Conservation (phyloP, 768 basidiomycete genomes). For the Rhizopogon rudus region DNA sequence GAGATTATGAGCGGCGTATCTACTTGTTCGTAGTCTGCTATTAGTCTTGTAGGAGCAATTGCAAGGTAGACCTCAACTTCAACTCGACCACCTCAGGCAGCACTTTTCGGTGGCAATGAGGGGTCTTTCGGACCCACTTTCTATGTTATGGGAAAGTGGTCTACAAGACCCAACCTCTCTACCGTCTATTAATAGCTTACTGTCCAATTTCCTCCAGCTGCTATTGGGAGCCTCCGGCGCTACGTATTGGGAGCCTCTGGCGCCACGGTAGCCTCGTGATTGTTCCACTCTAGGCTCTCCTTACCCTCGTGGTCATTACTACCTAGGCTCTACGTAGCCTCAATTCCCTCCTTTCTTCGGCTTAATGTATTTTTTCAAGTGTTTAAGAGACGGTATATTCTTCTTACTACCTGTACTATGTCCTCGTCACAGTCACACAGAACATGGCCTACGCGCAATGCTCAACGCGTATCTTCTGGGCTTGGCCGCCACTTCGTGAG, state of each 20-base stretch:
- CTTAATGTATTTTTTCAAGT: no score
- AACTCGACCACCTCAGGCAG: background rate
- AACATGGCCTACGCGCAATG: background rate
- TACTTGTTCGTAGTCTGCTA: no score
- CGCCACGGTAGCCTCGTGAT: background rate
- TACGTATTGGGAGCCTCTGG: background rate
- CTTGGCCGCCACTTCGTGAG: constrained; percentile 3
- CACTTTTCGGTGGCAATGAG: background rate
- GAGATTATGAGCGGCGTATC: no score
- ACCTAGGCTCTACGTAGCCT: no score
- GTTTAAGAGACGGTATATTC: no score
- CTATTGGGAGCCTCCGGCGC: background rate
- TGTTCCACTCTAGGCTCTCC: no score
- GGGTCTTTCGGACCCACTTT: background rate
- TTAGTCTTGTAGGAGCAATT: no score
- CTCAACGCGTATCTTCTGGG: background rate
- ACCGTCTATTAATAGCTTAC: background rate
- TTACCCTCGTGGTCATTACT: no score
- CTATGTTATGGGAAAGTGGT: background rate
- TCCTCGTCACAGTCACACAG: background rate
- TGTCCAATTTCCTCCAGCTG: background rate
- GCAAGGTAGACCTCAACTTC: no score
- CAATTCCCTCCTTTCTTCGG: no score
- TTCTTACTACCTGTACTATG: no score
- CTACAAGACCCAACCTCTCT: background rate